phyloP scores from a whole-genome alignment of 345 rosid species.

The Murraya koenigii region DNA sequence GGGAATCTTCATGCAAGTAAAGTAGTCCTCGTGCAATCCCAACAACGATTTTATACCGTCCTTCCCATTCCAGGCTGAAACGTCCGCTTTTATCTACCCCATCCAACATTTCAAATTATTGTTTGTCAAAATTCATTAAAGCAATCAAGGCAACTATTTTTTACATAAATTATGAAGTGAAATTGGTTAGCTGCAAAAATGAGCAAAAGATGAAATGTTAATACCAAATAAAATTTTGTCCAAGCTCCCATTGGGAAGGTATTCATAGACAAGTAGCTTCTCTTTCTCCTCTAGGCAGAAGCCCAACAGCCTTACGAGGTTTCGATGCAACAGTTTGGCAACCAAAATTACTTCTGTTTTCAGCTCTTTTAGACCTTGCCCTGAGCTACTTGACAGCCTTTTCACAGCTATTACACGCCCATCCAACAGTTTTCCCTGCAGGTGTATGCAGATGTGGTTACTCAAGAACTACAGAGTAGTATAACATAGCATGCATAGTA shows the following conservation, averaged over 20 bases:
- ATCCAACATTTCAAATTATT: slow-evolving; percentile 2
- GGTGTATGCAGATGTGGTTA: not conserved
- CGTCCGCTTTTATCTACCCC: slow-evolving; percentile 12
- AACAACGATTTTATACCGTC: slow-evolving; percentile 21
- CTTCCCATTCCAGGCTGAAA: slow-evolving; percentile 21
- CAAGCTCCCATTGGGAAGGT: slow-evolving; percentile 41
- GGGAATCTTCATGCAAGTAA: slow-evolving; percentile 32
- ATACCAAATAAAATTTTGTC: slow-evolving; percentile 42
- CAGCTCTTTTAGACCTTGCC: slow-evolving; percentile 38
- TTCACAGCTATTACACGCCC: slow-evolving; percentile 37
- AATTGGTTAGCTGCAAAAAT: not conserved
- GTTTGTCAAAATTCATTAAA: not conserved
- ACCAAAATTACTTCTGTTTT: slow-evolving; percentile 39
- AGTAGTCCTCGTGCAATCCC: slow-evolving; percentile 26
- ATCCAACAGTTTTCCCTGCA: slow-evolving; percentile 28
- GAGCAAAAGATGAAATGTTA: not conserved
- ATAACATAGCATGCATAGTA: not conserved
- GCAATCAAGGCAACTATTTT: not conserved
- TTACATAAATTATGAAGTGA: not conserved
- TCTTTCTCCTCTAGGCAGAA: slow-evolving; percentile 39
- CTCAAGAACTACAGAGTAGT: not conserved
- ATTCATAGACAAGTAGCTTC: slow-evolving; percentile 47
- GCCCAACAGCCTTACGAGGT: slow-evolving; percentile 43
- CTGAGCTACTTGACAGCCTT: slow-evolving; percentile 29
- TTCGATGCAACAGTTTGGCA: slow-evolving; percentile 38